Evolutionary conservation across 371 early-diverging fungal species (phyloP).

Genomic region (Gilbertella persicaria): DNA sequence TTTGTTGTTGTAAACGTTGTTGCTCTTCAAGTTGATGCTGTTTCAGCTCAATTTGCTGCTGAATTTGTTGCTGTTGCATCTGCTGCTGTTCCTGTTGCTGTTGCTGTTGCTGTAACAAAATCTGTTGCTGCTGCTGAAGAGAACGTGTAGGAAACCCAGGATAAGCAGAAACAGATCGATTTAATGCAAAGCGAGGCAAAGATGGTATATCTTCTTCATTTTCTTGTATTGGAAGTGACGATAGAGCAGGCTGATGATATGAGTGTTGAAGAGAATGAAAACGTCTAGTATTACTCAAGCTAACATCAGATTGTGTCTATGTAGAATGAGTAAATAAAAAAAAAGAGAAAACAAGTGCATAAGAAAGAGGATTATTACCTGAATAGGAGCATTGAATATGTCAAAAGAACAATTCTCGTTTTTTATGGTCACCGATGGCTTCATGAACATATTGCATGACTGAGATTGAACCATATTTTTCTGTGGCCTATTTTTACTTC

Average conservation of each 20-base stretch:
- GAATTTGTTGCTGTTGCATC: constrained; percentile 13
- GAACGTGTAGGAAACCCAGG: constrained; percentile 10
- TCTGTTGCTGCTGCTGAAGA: constrained; percentile 2
- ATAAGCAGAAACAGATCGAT: constrained; percentile 18
- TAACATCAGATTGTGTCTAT: constrained; percentile 14
- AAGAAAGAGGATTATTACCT: not conserved
- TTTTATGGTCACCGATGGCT: not conserved
- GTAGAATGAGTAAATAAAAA: too few species aligned
- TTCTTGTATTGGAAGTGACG: not conserved
- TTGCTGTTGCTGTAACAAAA: constrained; percentile 2
- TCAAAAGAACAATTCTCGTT: too few species aligned
- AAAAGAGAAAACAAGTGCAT: not conserved
- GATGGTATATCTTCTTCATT: constrained; percentile 5
- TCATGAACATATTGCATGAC: constrained; percentile 8
- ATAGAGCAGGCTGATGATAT: not conserved
- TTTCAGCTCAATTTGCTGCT: constrained; percentile 12
- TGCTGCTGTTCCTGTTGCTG: constrained; percentile 11
- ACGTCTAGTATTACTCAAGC: not conserved
- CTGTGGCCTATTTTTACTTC: not conserved
- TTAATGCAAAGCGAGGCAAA: not conserved
- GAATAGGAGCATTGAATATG: too few species aligned
- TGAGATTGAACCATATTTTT: constrained; percentile 16
- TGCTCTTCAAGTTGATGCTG: constrained; percentile 13
- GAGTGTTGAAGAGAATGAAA: constrained; percentile 1
- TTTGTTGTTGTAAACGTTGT: constrained; percentile 13